Conservation (phyloP, 371 early-diverging fungal species). For the Lichtheimia ramosa region DNA sequence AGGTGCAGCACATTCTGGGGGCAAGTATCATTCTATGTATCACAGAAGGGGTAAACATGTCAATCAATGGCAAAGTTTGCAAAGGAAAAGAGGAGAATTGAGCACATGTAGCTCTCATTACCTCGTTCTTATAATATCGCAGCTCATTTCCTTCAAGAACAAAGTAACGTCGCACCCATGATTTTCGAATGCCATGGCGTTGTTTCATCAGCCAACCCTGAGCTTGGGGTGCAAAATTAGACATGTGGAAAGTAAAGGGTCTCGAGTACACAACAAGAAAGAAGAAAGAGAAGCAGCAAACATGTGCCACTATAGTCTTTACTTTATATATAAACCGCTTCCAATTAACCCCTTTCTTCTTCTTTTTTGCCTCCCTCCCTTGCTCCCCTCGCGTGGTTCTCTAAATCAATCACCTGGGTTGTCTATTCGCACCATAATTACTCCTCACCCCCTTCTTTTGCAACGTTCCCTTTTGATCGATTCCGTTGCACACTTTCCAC, state of each 20-base stretch:
- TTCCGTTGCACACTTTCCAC: no score
- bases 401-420: no score
- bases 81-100: neutral
- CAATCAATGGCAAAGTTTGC: neutral
- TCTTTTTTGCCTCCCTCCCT: no score
- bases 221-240: constrained; percentile 6
- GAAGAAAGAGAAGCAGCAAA: no score
- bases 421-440: no score
- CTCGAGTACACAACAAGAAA: no score
- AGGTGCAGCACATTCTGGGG: constrained; percentile 31
- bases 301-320: no score
- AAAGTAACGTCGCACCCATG: constrained; percentile 22
- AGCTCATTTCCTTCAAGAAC: constrained; percentile 23
- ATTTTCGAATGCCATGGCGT: constrained; percentile 36
- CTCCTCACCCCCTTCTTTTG: no score
- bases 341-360: no score
- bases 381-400: no score
- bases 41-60: neutral
- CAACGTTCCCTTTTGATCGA: no score
- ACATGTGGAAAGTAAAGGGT: neutral
- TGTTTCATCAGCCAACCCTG: constrained; percentile 43
- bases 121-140: constrained; percentile 22
- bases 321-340: no score
- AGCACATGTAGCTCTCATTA: constrained; percentile 18
- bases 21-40: constrained; percentile 27